Base-by-base conservation (phyloP, 202 grass and related monocot species). In the Tripidium arundinaceum region DNA sequence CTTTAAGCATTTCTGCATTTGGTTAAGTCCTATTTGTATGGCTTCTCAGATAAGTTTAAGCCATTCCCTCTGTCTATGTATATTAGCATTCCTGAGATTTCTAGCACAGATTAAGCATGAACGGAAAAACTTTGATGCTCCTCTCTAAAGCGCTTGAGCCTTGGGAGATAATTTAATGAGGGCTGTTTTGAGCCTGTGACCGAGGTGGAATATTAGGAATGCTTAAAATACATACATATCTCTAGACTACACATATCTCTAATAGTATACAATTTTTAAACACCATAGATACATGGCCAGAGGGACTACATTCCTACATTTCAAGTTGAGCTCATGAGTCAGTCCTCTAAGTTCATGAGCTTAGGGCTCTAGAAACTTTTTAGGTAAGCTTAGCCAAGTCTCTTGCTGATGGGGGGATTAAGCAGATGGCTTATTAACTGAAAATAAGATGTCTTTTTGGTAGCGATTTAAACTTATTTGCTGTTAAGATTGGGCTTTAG, bases 401-500 rank as follows among this genome's bases (percentile, higher is more conserved):
- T 73, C 2, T 72, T 72, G 24, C 27, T 3, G 26, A 19, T 18
- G 43, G 26, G 43, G 14, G 43, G 5, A n/a, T 50, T 28, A 72
- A 50, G 25, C 14, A 22, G 39, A 43, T 69, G 39, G 25, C 22
- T 69, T 43, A 43, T n/a, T n/a, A n/a, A 24, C 39, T 69, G 66
- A 69, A 41, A 26, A 26, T 43, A 43, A 54, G 21, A 69, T 69
- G 34, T 21, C 22, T 69, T 24, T 42, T 68, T 57, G 77, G 33
- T 79, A 19, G 64, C 39, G 39, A 15, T 71, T 50, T 82, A 21
- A 82, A 22, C 13, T 42, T 40, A 27, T 7, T 41, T 60, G 18
- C 37, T 68, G n/a, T 40, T 68, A 68, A 68, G n/a, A 21, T 82
- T 82, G 79, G 37, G n/a, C 10, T 54, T 52, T 40, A 41, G 18